Base-by-base conservation (phyloP, 257 asterid species). In the Scutellaria baicalensis region DNA sequence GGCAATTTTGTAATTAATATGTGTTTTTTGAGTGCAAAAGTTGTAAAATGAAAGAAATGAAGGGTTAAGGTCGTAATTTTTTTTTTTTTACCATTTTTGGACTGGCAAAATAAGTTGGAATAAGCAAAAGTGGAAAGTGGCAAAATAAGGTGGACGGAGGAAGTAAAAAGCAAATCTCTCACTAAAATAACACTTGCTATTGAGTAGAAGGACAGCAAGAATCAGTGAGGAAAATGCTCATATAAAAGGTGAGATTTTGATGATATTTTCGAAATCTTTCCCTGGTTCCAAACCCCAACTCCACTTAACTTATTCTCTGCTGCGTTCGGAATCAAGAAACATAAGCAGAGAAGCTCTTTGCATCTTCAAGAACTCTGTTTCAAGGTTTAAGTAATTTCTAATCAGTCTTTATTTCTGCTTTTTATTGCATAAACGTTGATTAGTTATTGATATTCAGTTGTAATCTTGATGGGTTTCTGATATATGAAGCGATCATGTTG, bases 341-440 rank as follows among this genome's bases (percentile, higher is more conserved):
- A 13, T 54, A 49, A 6, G 14, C 69, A 56, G 33, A 49, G 45
- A 43, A 31, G n/a, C 68, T 47, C 74, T 45, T 64, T 13, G 21
- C 65, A 27, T 13, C 66, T 73, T 61, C 83, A 74, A 21, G 75
- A 18, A 9, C 33, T 51, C 59, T 63, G 48, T 70, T 52, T 68
- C 82, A 64, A 82, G 90, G 87, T 84, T 20, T 27, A 3, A 20
- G 17, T 36, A 56, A 1, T 8, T 17, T 56, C 38, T 36, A 1
- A 5, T 68, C 17, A 40, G 8, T 14, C 38, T 49, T 23, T 62
- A 9, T 64, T 33, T 55, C 47, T 51, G 38, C 51, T 18, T 51
- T 48, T 44, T 9, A 57, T 11, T 54, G 57, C 54, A 38, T 60
- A 6, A 47, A 14, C 20, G 70, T n/a, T n/a, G n/a, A n/a, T n/a